These are phyloP conservation scores for Lactifluus subvellereus DNA, from an alignment of 768 basidiomycete species.

Conservation along the genomic window DNA sequence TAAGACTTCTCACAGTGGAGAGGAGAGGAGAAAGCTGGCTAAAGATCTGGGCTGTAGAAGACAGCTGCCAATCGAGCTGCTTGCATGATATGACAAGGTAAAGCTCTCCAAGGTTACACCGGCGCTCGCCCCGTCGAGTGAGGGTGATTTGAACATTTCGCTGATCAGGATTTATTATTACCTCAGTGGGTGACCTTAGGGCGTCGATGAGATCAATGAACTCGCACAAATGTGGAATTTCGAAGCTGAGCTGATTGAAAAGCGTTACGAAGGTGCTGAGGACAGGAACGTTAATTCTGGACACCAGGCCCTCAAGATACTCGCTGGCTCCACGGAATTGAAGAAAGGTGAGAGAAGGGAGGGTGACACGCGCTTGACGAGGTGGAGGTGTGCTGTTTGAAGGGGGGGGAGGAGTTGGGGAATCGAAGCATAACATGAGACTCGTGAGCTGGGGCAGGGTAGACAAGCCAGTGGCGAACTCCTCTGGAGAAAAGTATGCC, in stretches of 20 bases:
- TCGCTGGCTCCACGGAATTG: slow-evolving; percentile 1
- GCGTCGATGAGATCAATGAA: neutral
- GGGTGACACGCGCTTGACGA: neutral
- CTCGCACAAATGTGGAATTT: neutral
- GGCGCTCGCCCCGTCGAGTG: too few relatives aligned
- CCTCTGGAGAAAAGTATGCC: neutral
- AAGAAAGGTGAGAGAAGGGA: neutral
- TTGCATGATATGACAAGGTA: neutral
- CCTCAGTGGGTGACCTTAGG: neutral
- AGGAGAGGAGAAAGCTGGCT: neutral
- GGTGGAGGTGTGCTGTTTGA: neutral
- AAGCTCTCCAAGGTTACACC: too few relatives aligned
- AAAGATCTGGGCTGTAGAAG: neutral
- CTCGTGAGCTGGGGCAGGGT: neutral
- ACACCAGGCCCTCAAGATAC: slow-evolving; percentile 4
- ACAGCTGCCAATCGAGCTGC: slow-evolving; percentile 3
- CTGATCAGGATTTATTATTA: neutral
- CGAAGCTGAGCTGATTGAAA: neutral
- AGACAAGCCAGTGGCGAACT: neutral
- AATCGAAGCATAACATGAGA: neutral
- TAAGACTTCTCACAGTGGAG: neutral
- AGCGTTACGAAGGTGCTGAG: neutral
- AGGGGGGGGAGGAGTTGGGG: neutral
- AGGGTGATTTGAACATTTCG: neutral
- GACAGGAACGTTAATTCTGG: neutral